Evolutionary conservation across 306 rosid genomes (phyloP), one percentile per base, ranked within the genome.

Genomic region (Quercus gilva): DNA sequence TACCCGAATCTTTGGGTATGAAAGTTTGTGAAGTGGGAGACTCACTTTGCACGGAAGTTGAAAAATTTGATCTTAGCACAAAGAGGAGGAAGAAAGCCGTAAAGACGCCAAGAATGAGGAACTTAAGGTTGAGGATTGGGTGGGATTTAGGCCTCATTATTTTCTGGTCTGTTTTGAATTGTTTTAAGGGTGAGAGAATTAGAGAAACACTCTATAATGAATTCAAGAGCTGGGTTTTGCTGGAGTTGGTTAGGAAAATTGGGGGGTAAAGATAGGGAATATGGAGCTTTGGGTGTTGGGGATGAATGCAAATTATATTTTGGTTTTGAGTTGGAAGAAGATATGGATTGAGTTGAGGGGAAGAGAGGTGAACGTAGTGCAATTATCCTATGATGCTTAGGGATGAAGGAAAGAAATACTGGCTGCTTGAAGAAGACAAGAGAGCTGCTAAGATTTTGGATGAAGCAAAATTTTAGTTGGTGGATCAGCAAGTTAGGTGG

Each of bases 71-170:
- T 84, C 83, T 88, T n/a, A 91, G 45, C 72, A 89, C 78, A 13
- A 89, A 89, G 71, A 93, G 81, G 77, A 93, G 57, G 37, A 84
- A 77, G 45, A 85, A 74, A 13, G 87, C 89, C 19, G 88, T 78
- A 69, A 88, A 74, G 7, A 89, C 35, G 1, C 84, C 92, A 12
- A 89, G 71, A 37, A 87, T 28, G 28, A 93, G 89, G 74, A 88
- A 68, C 90, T 88, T 93, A 21, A 71, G 57, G 85, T 89, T 93
- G 74, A 86, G 78, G 76, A 56, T 20, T 79, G 76, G 84, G 76
- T 89, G 78, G 64, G 91, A 6, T 84, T 91, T 92, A 55, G 92
- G 37, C 89, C 94, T 93, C 96, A 91, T 91, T 76, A 65, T 79
- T 73, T 49, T 33, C 10, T 26, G 12, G 45, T 10, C 17, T 63